phyloP scores from a whole-genome alignment of 2,329 filamentous ascomycete genomes.

The Exophiala xenobiotica region DNA sequence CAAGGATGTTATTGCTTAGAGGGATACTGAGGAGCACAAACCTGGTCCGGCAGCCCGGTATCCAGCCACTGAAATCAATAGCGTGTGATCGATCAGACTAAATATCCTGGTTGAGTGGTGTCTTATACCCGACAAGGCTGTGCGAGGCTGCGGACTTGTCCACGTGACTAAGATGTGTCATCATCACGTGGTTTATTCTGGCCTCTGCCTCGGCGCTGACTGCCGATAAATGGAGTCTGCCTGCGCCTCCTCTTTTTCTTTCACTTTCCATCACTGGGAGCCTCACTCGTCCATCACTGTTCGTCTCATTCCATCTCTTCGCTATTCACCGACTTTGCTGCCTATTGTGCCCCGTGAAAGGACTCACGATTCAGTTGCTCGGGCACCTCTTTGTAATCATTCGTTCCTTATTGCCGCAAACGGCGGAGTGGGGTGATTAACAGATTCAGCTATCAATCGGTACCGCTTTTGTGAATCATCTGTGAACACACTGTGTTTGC shows the following conservation, averaged over 20 bases:
- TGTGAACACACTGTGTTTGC: not conserved
- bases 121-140: no score
- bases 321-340: not conserved
- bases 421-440: not conserved
- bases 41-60: constrained; percentile 4
- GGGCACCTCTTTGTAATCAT: not conserved
- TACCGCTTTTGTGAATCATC: not conserved
- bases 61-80: no score
- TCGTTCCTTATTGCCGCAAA: not conserved
- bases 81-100: no score
- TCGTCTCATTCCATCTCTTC: constrained; percentile 1
- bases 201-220: no score
- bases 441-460: not conserved
- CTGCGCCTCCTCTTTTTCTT: constrained; percentile 1
- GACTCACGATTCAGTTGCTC: not conserved
- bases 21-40: no score
- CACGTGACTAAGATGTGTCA: not conserved
- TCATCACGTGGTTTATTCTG: not conserved
- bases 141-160: no score
- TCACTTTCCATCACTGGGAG: constrained; percentile 4
- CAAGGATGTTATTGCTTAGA: constrained; percentile 10
- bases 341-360: no score
- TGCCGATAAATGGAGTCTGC: not conserved
- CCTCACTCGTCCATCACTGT: not conserved
- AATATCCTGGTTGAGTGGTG: no score